Percentiles rank a stretch among this genome's conserved stretches.
Evolutionary conservation across 1,284 basidiomycete genomes (phyloP).

Genomic region (Ustilago esculenta): DNA sequence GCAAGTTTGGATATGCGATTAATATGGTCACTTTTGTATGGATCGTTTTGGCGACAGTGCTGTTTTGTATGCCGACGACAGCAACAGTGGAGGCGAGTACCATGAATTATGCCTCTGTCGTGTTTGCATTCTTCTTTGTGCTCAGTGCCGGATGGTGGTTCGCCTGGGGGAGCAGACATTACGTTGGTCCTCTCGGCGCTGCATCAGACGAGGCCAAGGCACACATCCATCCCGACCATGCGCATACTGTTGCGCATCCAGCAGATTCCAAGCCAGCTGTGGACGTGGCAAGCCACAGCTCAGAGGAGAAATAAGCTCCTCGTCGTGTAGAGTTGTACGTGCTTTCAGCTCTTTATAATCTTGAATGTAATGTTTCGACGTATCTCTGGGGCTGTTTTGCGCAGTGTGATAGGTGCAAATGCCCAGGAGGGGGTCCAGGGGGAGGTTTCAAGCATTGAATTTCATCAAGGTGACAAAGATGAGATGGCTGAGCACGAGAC

Average conservation of each 20-base stretch:
- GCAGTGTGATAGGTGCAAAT: too few relatives aligned
- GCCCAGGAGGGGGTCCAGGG: neutral
- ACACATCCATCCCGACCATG: neutral
- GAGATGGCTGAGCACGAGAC: neutral
- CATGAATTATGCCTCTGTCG: slow-evolving; percentile 67
- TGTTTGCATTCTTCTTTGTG: slow-evolving; percentile 53
- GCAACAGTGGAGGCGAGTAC: slow-evolving; percentile 64
- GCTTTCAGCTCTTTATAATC: too few relatives aligned
- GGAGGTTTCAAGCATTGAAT: too few relatives aligned
- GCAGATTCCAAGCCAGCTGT: slow-evolving; percentile 13
- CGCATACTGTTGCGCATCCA: neutral
- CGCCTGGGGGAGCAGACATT: slow-evolving; percentile 42
- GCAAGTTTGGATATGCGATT: slow-evolving; percentile 66
- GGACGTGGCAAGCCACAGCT: slow-evolving; percentile 21
- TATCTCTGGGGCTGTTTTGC: too few relatives aligned
- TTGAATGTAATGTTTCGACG: too few relatives aligned
- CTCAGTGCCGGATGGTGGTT: slow-evolving; percentile 46
- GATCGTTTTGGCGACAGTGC: slow-evolving; percentile 69
- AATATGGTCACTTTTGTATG: slow-evolving; percentile 68
- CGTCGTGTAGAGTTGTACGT: too few relatives aligned
- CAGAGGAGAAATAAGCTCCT: slow-evolving; percentile 22
- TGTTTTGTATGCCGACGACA: slow-evolving; percentile 70
- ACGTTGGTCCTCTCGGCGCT: slow-evolving; percentile 45
- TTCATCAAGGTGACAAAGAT: too few relatives aligned
- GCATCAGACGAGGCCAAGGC: slow-evolving; percentile 21